Evolutionary conservation across 176 grass and related monocot genomes (phyloP).

Genomic region (Oryza meridionalis): DNA sequence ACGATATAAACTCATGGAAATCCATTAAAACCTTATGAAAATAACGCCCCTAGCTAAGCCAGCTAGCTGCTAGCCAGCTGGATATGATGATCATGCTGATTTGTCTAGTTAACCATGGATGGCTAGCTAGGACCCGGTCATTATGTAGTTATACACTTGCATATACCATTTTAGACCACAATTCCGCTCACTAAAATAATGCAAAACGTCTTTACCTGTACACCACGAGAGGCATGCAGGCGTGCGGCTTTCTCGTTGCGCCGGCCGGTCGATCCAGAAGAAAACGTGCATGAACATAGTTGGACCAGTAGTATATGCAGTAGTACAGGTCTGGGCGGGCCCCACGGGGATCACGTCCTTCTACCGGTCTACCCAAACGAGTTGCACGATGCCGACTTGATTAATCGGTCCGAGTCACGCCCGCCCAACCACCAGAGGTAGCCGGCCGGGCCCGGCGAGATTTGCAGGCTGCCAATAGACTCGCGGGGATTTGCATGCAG

Average conservation of each 20-base stretch:
- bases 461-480: not conserved
- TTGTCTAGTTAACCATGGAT: slow-evolving; percentile 11
- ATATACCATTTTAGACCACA: not conserved
- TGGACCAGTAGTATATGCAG: not conserved
- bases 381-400: slow-evolving; percentile 24
- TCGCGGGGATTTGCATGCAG: not conserved
- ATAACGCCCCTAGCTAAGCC: not conserved
- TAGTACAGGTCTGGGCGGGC: not conserved
- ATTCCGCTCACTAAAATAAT: not conserved
- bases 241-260: not conserved
- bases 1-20: not conserved
- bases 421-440: not conserved
- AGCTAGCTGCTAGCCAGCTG: not conserved
- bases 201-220: not conserved
- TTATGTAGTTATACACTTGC: not conserved
- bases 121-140: slow-evolving; percentile 3
- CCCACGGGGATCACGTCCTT: not conserved
- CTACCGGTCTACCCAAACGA: slow-evolving; percentile 40
- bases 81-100: not conserved
- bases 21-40: not conserved
- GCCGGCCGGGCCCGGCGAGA: not conserved
- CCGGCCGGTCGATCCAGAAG: not conserved
- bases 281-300: not conserved
- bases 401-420: not conserved
- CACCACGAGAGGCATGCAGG: slow-evolving; percentile 30